A percentile compares a stretch with the other conserved stretches of the same genome.
Conservation (phyloP, 2,329 filamentous ascomycete genomes). For the Elsinoe batatas region DNA sequence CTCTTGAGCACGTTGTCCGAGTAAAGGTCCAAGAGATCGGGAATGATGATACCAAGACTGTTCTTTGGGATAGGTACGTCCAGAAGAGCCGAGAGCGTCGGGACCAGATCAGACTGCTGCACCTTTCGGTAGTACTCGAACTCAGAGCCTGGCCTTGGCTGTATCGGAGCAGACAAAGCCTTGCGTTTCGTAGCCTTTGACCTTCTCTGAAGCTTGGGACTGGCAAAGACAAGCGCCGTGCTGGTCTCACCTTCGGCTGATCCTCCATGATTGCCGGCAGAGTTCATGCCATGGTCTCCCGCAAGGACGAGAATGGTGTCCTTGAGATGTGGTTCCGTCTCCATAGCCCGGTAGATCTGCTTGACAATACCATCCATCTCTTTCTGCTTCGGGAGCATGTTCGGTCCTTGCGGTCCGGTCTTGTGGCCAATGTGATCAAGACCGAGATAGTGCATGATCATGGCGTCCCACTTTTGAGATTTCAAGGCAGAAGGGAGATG, state of each 20-base stretch:
- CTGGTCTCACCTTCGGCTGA: constrained; percentile 92
- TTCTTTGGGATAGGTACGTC: constrained; percentile 85
- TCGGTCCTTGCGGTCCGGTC: constrained; percentile 68
- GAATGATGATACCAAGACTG: constrained; percentile 77
- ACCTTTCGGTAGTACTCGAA: constrained; percentile 76
- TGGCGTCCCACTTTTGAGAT: constrained; percentile 76
- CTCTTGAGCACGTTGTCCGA: constrained; percentile 16
- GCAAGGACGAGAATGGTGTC: constrained; percentile 77
- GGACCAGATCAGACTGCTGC: constrained; percentile 91
- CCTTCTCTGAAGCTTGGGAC: constrained; percentile 58
- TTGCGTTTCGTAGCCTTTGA: constrained; percentile 35
- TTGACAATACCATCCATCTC: constrained; percentile 86
- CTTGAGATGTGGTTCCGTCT: constrained; percentile 57
- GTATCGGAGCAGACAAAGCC: constrained; percentile 42
- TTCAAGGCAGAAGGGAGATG: constrained; percentile 70
- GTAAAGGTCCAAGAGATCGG: constrained; percentile 72
- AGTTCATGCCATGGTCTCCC: constrained; percentile 99
- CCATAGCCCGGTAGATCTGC: constrained; percentile 66
- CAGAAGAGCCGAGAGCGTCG: constrained; percentile 75
- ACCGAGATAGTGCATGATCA: constrained; percentile 92
- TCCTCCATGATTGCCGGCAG: constrained; percentile 91
- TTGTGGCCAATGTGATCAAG: constrained; percentile 98
- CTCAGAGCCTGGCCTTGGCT: constrained; percentile 47
- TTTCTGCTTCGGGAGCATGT: constrained; percentile 85
- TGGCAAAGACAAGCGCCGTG: constrained; percentile 81